Conservation (phyloP, 179 eudicot species). For the Pouteria campechiana region DNA sequence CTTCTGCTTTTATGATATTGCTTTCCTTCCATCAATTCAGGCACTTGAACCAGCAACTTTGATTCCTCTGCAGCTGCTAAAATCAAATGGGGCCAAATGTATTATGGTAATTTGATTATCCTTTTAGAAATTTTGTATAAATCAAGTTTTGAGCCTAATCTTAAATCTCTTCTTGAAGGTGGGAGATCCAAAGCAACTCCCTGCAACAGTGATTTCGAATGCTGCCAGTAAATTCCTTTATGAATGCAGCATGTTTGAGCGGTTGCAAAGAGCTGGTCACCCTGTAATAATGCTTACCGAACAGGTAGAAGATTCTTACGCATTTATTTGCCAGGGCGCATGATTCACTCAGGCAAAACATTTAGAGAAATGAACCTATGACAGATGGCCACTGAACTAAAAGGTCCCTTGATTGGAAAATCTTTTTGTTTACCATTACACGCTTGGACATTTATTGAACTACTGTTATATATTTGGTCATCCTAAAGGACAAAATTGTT, state of each 20-base stretch:
- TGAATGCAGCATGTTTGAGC: conserved; percentile 99
- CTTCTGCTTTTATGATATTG: not conserved
- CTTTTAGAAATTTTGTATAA: not conserved
- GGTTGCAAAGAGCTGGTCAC: conserved; percentile 89
- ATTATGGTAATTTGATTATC: conserved; percentile 52
- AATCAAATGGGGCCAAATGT: conserved; percentile 73
- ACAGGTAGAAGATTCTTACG: no score
- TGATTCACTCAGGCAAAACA: no score
- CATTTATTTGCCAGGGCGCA: no score
- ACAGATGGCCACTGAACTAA: no score
- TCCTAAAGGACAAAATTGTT: no score
- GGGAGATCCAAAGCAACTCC: conserved; percentile 99
- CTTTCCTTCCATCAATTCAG: conserved; percentile 21
- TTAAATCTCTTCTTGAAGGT: conserved; percentile 40
- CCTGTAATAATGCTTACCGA: conserved; percentile 89
- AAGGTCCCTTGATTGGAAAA: no score
- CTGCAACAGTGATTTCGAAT: conserved; percentile 95
- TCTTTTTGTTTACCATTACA: no score
- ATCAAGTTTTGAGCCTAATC: conserved; percentile 4
- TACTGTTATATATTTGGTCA: no score
- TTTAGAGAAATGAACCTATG: no score
- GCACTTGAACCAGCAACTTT: conserved; percentile 97
- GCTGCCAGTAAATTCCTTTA: conserved; percentile 82
- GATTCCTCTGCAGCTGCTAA: conserved; percentile 93
- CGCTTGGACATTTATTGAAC: conserved; percentile 1